These are phyloP conservation scores for Eutrema japonicum DNA, from an alignment of 345 rosid genomes.

Conservation along the genomic window DNA sequence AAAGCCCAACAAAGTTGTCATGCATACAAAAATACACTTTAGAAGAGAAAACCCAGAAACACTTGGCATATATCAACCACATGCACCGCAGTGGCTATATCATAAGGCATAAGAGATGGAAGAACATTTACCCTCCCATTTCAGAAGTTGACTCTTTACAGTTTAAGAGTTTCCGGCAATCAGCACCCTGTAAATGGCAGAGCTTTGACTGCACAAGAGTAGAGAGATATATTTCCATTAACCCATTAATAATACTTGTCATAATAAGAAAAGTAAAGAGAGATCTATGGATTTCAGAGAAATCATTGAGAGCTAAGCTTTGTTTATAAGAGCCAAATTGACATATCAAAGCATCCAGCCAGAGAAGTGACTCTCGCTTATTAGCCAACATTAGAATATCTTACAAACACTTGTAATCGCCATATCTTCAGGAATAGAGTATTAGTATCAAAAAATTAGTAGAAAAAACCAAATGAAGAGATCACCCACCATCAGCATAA, in stretches of 20 bases:
- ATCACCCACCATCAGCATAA: slow-evolving; percentile 81
- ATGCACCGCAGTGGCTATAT: slow-evolving; percentile 18
- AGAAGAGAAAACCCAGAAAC: slow-evolving; percentile 8
- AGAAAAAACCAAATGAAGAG: slow-evolving; percentile 10
- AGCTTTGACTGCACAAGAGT: slow-evolving; percentile 68
- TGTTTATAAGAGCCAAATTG: slow-evolving; percentile 10
- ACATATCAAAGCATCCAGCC: slow-evolving; percentile 23
- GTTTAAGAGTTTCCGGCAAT: slow-evolving; percentile 56
- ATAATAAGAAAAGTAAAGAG: slow-evolving; percentile 6
- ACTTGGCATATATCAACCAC: slow-evolving; percentile 8
- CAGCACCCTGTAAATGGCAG: slow-evolving; percentile 71
- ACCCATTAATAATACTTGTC: slow-evolving; percentile 19
- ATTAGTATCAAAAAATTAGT: not conserved
- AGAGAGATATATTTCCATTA: not conserved
- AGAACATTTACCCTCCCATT: slow-evolving; percentile 86
- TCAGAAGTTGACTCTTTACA: slow-evolving; percentile 83
- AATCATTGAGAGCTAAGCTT: slow-evolving; percentile 21
- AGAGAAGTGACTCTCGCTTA: slow-evolving; percentile 4
- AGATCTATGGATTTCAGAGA: not conserved
- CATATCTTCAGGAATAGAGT: not conserved
- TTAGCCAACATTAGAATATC: not conserved
- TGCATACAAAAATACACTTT: slow-evolving; percentile 16
- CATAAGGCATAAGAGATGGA: slow-evolving; percentile 3
- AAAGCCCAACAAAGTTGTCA: not conserved
- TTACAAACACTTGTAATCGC: slow-evolving; percentile 1